Evolutionary conservation across 148 eudicot genomes (phyloP).

Genomic region (Dysphania ambrosioides): DNA sequence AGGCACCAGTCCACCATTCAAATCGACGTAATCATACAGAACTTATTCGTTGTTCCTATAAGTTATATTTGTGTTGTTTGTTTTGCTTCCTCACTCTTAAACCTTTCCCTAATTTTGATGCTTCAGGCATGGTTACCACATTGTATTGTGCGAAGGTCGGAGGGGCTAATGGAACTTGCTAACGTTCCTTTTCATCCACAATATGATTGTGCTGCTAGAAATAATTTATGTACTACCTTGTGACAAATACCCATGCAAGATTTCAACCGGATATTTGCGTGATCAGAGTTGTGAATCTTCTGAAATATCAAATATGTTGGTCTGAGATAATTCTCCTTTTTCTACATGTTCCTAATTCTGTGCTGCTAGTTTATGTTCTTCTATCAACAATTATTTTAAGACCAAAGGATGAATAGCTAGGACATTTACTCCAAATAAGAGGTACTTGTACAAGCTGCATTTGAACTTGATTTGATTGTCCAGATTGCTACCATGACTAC

Average conservation of each 20-base stretch:
- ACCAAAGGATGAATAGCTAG: too few relatives aligned
- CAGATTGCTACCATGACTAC: too few relatives aligned
- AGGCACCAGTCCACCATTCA: constrained; percentile 86
- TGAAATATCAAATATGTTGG: background rate
- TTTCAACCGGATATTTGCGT: constrained; percentile 6
- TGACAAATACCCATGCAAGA: constrained; percentile 6
- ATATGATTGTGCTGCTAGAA: constrained; percentile 6
- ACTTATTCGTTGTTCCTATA: constrained; percentile 11
- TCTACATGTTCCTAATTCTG: background rate
- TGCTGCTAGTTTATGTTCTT: background rate
- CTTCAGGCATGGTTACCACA: constrained; percentile 85
- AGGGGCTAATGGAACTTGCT: constrained; percentile 40
- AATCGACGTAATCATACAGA: constrained; percentile 65
- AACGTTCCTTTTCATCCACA: background rate
- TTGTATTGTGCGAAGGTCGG: constrained; percentile 76
- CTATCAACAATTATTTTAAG: too few relatives aligned
- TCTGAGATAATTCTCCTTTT: background rate
- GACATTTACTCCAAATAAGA: too few relatives aligned
- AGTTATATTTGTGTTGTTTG: background rate
- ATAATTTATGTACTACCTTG: constrained; percentile 1
- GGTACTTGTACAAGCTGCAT: too few relatives aligned
- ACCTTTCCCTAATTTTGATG: constrained; percentile 22
- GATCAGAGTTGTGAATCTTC: constrained; percentile 12
- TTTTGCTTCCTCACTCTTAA: background rate
- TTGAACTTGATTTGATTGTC: background rate